phyloP scores from a whole-genome alignment of 352 stramenopile species.

The Globisporangium megalacanthum region DNA sequence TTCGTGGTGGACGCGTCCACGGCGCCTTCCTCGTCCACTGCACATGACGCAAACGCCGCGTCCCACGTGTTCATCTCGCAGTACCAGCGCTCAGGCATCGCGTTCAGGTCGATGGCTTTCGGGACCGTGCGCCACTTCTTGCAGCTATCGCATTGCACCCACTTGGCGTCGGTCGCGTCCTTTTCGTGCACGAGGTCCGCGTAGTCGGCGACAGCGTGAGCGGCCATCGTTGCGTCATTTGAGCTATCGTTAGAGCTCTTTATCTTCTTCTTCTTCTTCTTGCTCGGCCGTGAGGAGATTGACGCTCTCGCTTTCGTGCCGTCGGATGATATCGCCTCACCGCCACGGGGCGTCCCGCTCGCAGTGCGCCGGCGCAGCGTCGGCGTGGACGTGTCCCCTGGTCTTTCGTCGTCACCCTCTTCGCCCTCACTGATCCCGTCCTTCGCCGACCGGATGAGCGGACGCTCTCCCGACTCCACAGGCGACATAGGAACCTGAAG shows the following conservation, averaged over 20 bases:
- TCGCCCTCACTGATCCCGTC: conserved; percentile 36
- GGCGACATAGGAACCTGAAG: conserved; percentile 27
- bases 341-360: conserved; percentile 6
- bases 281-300: conserved; percentile 13
- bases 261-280: conserved; percentile 63
- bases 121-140: conserved; percentile 95
- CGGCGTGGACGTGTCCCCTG: conserved; percentile 17
- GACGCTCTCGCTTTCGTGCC: conserved; percentile 2
- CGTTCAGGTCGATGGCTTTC: conserved; percentile 79
- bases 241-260: conserved; percentile 11
- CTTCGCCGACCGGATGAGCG: not conserved
- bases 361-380: conserved; percentile 13
- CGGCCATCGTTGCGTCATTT: too few relatives aligned
- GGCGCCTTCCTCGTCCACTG: conserved; percentile 85
- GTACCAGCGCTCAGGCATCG: conserved; percentile 94
- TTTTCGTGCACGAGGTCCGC: conserved; percentile 21
- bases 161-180: conserved; percentile 67
- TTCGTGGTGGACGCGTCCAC: conserved; percentile 16
- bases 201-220: not conserved
- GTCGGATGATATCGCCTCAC: conserved; percentile 1
- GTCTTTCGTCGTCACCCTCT: conserved; percentile 45
- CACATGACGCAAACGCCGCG: conserved; percentile 74
- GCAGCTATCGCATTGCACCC: conserved; percentile 96
- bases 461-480: conserved; percentile 2
- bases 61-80: conserved; percentile 96